phyloP scores from a whole-genome alignment of 352 stramenopile species.

The Pythium chondricola region DNA sequence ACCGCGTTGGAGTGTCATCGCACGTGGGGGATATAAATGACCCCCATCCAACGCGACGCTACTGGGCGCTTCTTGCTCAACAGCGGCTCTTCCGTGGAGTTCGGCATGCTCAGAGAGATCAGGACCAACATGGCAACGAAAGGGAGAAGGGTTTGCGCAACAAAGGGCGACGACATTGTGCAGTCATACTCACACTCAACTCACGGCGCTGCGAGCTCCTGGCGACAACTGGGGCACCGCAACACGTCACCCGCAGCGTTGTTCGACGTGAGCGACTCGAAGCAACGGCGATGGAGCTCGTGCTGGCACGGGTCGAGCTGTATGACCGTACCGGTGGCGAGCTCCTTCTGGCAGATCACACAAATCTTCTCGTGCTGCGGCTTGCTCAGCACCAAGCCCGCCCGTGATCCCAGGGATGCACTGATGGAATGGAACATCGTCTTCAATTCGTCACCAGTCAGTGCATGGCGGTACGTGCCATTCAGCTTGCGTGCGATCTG shows the following conservation, averaged over 20 bases:
- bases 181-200: no score
- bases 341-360: conserved; percentile 55
- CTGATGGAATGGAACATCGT: conserved; percentile 73
- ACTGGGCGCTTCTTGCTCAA: no score
- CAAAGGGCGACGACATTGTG: no score
- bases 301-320: conserved; percentile 40
- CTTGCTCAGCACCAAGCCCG: conserved; percentile 51
- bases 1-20: no score
- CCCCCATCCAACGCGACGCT: no score
- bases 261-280: conserved; percentile 8
- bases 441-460: conserved; percentile 64
- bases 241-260: background rate
- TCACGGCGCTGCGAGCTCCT: background rate
- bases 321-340: conserved; percentile 38
- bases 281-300: conserved; percentile 42
- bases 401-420: conserved; percentile 51
- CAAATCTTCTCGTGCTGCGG: conserved; percentile 50
- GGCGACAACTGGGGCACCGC: conserved; percentile 13
- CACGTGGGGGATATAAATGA: no score
- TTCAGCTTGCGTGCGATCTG: conserved; percentile 44
- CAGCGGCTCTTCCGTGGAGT: no score
- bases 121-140: no score
- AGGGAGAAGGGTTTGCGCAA: no score
- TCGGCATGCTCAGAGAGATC: no score
- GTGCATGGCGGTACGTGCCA: conserved; percentile 53